A percentile compares a stretch with the other conserved stretches of the same genome.
phyloP scores from a whole-genome alignment of 169 alveolate species.

The Plasmodium billcollinsi region DNA sequence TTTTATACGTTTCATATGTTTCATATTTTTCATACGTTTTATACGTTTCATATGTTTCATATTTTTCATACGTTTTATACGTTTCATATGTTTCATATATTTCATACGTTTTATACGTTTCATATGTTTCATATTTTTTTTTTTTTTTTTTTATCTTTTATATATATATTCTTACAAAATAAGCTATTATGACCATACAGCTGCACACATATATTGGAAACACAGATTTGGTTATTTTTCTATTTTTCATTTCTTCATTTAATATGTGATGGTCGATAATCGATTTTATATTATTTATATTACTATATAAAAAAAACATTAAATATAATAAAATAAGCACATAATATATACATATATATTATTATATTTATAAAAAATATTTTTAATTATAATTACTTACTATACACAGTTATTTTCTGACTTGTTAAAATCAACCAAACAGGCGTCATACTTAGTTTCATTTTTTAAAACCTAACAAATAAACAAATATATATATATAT shows the following conservation, averaged over 20 bases:
- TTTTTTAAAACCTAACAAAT: conserved; percentile 57
- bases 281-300: conserved; percentile 53
- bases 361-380: not conserved
- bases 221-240: conserved; percentile 63
- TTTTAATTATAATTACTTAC: conserved; percentile 12
- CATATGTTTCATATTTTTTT: not conserved
- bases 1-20: not conserved
- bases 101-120: not conserved
- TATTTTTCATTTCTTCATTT: conserved; percentile 31
- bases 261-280: conserved; percentile 75
- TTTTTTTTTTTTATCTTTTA: not conserved
- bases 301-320: conserved; percentile 4
- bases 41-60: not conserved
- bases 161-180: conserved; percentile 46
- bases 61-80: not conserved
- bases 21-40: not conserved
- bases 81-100: not conserved
- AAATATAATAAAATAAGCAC: conserved; percentile 6
- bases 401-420: conserved; percentile 33
- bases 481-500: conserved; percentile 4
- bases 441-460: conserved; percentile 41
- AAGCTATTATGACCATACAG: conserved; percentile 76
- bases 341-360: conserved; percentile 11
- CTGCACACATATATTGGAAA: conserved; percentile 74
- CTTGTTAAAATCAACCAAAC: conserved; percentile 74